Conservation (phyloP, 2,329 filamentous ascomycete species). For the Nemania sp. region DNA sequence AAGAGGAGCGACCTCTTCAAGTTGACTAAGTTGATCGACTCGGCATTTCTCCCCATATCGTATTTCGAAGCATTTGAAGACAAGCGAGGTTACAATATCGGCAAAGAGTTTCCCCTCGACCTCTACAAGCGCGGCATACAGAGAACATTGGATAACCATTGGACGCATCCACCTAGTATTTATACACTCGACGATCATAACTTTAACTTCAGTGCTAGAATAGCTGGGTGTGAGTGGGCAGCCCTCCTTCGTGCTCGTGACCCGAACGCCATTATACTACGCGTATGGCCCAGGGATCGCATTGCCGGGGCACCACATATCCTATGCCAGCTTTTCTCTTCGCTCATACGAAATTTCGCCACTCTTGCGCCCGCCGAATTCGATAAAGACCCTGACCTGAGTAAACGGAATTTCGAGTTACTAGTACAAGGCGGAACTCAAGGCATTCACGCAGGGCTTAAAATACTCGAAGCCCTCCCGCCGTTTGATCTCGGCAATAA, state of each 20-base stretch:
- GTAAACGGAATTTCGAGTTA: slow-evolving; percentile 23
- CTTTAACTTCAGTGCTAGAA: slow-evolving; percentile 23
- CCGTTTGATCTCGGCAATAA: slow-evolving; percentile 1
- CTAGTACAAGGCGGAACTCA: slow-evolving; percentile 22
- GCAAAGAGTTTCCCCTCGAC: slow-evolving; percentile 31
- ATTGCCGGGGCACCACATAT: slow-evolving; percentile 12
- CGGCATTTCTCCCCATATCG: slow-evolving; percentile 21
- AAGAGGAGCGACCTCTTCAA: slow-evolving; percentile 19
- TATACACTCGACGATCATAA: slow-evolving; percentile 29
- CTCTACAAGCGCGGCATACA: slow-evolving; percentile 35
- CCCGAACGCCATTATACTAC: slow-evolving; percentile 29
- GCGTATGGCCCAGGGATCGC: slow-evolving; percentile 37
- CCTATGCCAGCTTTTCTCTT: slow-evolving; percentile 35
- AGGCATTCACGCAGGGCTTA: slow-evolving; percentile 33
- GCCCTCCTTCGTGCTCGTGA: slow-evolving; percentile 35
- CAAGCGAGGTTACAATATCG: slow-evolving; percentile 34
- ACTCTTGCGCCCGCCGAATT: slow-evolving; percentile 31
- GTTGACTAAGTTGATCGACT: slow-evolving; percentile 9
- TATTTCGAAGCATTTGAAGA: slow-evolving; percentile 34
- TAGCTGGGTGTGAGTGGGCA: slow-evolving; percentile 39
- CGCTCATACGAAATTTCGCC: slow-evolving; percentile 36
- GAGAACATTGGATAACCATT: slow-evolving; percentile 25
- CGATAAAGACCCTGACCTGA: slow-evolving; percentile 17
- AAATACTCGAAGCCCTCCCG: slow-evolving; percentile 31
- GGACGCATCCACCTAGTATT: slow-evolving; percentile 19